Evolutionary conservation across 352 stramenopile genomes (phyloP), one percentile per base, ranked within the genome.

Genomic region (Phytophthora hibernalis): DNA sequence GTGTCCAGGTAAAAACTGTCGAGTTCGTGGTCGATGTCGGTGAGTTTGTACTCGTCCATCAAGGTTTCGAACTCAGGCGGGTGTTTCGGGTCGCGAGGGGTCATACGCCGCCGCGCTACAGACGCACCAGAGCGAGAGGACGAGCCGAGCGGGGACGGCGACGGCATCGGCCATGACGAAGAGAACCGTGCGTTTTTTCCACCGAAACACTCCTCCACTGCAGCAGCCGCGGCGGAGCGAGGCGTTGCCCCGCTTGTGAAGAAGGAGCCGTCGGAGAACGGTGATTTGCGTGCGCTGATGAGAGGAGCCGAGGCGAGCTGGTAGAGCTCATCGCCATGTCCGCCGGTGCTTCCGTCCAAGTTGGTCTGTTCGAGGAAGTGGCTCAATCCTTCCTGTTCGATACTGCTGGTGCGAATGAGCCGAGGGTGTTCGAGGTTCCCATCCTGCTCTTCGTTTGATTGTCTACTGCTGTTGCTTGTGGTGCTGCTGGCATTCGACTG

Each of bases 1-100:
- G 80, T 83, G 55, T 92, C 79, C 38, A 91, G 53, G 69, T 94
- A 94, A 54, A 94, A 94, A 43, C 67, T 92, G 63, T 92, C 82
- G 48, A 94, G 79, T 71, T 94, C 85, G 65, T 91, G 82, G 55
- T 91, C 83, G 65, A 92, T 90, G 73, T 93, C 84, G 7, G 81
- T 87, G 51, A 92, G 81, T 63, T 91, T 85, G 75, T 91, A 91
- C 71, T 92, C 83, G 40, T 91, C 82, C 42, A 86, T 72, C 35
- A 91, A 72, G 31, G 75, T 87, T 55, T 92, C 83, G 57, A 92
- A 92, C 71, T 94, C 85, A 9, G 79, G 75, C 42, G 76, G 61
- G 38, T 78, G 76, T 60, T 76, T 84, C 30, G 77, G 68, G 33
- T 87, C 75, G 13, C 66, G 61, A 30, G 68, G 77, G 7, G 77